A percentile compares a stretch with the other conserved stretches of the same genome.
These are phyloP conservation scores for Helicostylum pulchrum DNA, from an alignment of 192 early-diverging fungal genomes.

Conservation along the genomic window DNA sequence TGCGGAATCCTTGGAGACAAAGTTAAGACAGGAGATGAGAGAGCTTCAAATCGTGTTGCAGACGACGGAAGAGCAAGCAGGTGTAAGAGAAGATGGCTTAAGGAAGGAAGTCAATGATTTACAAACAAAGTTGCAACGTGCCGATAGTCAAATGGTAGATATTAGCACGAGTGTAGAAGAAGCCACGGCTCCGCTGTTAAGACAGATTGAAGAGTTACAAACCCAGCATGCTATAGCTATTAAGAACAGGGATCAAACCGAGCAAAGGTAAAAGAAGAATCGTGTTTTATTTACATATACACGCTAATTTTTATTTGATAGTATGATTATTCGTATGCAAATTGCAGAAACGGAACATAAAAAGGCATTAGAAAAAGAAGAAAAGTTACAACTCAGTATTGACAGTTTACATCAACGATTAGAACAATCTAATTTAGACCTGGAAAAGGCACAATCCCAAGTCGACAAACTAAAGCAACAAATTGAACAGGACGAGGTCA, in stretches of 20 bases:
- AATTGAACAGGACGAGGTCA: neutral
- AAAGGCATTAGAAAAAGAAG: constrained; percentile 39
- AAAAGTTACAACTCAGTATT: constrained; percentile 4
- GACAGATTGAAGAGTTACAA: constrained; percentile 46
- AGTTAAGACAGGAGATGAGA: constrained; percentile 36
- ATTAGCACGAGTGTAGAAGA: constrained; percentile 38
- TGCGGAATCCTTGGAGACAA: constrained; percentile 31
- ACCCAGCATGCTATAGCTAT: constrained; percentile 36
- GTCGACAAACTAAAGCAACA: neutral
- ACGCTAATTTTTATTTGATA: neutral
- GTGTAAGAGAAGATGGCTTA: constrained; percentile 42
- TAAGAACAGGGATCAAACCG: constrained; percentile 46
- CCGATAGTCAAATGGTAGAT: constrained; percentile 41
- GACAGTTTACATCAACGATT: neutral
- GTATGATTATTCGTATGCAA: constrained; percentile 19
- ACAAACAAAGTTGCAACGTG: constrained; percentile 40
- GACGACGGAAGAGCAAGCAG: constrained; percentile 39
- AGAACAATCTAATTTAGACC: neutral
- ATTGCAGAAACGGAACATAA: constrained; percentile 21
- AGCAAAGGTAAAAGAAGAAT: constrained; percentile 42
- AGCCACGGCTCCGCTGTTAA: constrained; percentile 40
- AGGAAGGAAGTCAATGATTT: constrained; percentile 32
- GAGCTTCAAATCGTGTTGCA: constrained; percentile 45
- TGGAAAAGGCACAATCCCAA: neutral
- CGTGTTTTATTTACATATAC: too few relatives aligned